phyloP scores from a whole-genome alignment of 345 rosid species.

The Citrus hindsii region DNA sequence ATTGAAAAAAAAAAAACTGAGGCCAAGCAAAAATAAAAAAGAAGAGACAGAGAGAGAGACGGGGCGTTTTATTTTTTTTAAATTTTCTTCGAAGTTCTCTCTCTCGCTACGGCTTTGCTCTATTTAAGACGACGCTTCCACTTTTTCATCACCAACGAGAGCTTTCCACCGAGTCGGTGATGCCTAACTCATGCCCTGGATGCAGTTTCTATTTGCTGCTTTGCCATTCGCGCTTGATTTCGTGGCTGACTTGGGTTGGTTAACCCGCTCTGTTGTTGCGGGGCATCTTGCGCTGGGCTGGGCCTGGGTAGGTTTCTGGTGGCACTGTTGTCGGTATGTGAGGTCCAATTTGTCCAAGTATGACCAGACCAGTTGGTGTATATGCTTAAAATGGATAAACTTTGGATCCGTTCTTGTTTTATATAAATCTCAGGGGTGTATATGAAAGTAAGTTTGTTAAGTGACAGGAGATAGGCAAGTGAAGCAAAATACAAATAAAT shows the following conservation, averaged over 20 bases:
- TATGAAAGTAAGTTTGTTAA: too few species aligned
- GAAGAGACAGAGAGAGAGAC: background rate
- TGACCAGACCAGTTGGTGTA: too few species aligned
- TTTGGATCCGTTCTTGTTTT: too few species aligned
- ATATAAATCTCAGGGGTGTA: too few species aligned
- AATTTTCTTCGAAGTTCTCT: too few species aligned
- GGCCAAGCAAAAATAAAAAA: background rate
- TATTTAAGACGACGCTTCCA: constrained; percentile 2
- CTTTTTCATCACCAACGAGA: constrained; percentile 20
- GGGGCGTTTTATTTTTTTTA: background rate
- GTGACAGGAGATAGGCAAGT: too few species aligned
- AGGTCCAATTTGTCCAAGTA: too few species aligned
- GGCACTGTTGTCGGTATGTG: too few species aligned
- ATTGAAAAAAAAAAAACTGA: background rate
- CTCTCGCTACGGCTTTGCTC: background rate
- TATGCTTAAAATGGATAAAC: too few species aligned
- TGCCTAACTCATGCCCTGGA: background rate
- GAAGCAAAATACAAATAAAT: too few species aligned
- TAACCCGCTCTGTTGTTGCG: background rate
- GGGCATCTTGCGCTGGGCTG: background rate
- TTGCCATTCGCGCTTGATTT: background rate
- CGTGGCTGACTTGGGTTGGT: background rate
- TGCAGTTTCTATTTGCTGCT: background rate
- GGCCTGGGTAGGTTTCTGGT: background rate
- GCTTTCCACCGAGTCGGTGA: constrained; percentile 17